These are phyloP conservation scores for Lichtheimia ornata DNA, from an alignment of 371 early-diverging fungal species.

Conservation along the genomic window DNA sequence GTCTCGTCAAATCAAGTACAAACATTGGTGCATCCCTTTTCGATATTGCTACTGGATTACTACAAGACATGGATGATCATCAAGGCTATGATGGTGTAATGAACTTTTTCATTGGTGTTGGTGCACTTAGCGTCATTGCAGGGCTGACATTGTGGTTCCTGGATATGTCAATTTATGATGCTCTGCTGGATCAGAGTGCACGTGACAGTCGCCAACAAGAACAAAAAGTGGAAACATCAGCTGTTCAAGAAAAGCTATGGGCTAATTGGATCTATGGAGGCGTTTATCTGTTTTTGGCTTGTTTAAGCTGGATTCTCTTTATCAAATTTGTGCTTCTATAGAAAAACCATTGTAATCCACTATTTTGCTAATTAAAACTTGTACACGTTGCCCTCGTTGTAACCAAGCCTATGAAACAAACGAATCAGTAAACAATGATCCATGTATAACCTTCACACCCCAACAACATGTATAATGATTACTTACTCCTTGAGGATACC, in stretches of 20 bases:
- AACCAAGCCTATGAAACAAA: slow-evolving; percentile 64
- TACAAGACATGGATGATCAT: slow-evolving; percentile 53
- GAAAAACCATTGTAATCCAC: neutral
- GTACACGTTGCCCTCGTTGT: slow-evolving; percentile 74
- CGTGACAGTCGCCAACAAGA: slow-evolving; percentile 1
- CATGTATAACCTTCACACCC: neutral
- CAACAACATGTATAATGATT: neutral
- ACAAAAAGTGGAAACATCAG: slow-evolving; percentile 2
- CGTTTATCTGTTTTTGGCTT: slow-evolving; percentile 8
- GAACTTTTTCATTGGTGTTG: slow-evolving; percentile 51
- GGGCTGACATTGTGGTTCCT: slow-evolving; percentile 44
- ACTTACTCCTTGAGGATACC: slow-evolving; percentile 79
- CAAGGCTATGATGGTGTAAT: slow-evolving; percentile 54
- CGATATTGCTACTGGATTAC: slow-evolving; percentile 63
- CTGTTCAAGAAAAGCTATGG: slow-evolving; percentile 6
- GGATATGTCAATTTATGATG: slow-evolving; percentile 34
- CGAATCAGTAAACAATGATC: neutral
- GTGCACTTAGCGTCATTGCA: slow-evolving; percentile 38
- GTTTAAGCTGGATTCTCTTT: slow-evolving; percentile 14
- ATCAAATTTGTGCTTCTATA: slow-evolving; percentile 14
- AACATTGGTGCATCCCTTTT: slow-evolving; percentile 67
- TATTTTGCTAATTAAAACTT: slow-evolving; percentile 68
- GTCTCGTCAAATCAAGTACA: slow-evolving; percentile 65
- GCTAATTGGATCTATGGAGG: slow-evolving; percentile 17
- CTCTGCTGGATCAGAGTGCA: slow-evolving; percentile 11